Conservation (phyloP, 1,139 yeast genomes). For the Hemisphaericaspora xylofermentans region DNA sequence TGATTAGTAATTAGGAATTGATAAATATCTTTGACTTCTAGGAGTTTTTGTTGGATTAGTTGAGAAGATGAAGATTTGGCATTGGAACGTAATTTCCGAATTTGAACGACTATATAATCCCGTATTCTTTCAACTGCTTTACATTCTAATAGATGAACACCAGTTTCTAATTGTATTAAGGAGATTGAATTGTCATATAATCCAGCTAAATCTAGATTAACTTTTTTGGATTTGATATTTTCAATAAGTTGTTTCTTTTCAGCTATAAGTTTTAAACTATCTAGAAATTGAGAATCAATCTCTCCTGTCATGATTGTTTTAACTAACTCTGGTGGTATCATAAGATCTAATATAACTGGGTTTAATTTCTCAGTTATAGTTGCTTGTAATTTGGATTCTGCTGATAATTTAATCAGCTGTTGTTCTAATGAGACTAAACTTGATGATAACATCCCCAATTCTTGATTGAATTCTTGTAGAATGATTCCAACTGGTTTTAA, state of each 20-base stretch:
- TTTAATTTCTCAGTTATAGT: slow-evolving; percentile 57
- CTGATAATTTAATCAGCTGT: slow-evolving; percentile 40
- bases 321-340: slow-evolving; percentile 70
- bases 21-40: slow-evolving; percentile 60
- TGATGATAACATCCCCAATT: slow-evolving; percentile 57
- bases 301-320: slow-evolving; percentile 43
- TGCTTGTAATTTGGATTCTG: slow-evolving; percentile 50
- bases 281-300: slow-evolving; percentile 54
- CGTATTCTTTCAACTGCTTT: slow-evolving; percentile 74
- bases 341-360: slow-evolving; percentile 70
- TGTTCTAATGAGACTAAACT: slow-evolving; percentile 59
- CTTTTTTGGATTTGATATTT: slow-evolving; percentile 24
- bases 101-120: slow-evolving; percentile 61
- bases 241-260: slow-evolving; percentile 56
- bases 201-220: slow-evolving; percentile 10
- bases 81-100: slow-evolving; percentile 58
- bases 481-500: slow-evolving; percentile 39
- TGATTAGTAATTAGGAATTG: slow-evolving; percentile 56
- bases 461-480: slow-evolving; percentile 52
- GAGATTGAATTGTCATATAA: slow-evolving; percentile 33
- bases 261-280: slow-evolving; percentile 53
- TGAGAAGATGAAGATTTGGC: slow-evolving; percentile 55
- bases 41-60: slow-evolving; percentile 64
- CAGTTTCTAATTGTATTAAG: slow-evolving; percentile 34
- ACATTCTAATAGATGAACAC: slow-evolving; percentile 42